phyloP scores from a whole-genome alignment of 352 stramenopile genomes.

The Plasmopara halstedii region DNA sequence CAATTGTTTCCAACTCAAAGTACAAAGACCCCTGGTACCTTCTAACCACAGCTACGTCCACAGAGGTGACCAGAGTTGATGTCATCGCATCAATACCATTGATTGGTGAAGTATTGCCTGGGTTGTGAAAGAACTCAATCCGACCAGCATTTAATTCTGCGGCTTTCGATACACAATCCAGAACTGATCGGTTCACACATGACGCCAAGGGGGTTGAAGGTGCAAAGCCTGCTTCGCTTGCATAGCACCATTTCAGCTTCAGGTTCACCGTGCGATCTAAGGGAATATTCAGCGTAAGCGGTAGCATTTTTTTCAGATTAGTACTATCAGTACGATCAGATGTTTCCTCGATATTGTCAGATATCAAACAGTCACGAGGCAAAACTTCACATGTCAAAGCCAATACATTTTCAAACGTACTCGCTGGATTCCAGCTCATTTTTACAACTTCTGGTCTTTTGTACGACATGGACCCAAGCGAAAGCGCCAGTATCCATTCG shows the following conservation, averaged over 20 bases:
- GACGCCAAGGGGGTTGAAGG: slow-evolving; percentile 55
- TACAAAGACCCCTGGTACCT: slow-evolving; percentile 52
- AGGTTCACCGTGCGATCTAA: slow-evolving; percentile 29
- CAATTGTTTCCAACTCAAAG: slow-evolving; percentile 57
- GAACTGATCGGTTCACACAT: slow-evolving; percentile 54
- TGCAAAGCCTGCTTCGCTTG: slow-evolving; percentile 50
- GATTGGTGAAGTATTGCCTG: slow-evolving; percentile 12
- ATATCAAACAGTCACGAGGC: slow-evolving; percentile 15
- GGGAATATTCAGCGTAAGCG: slow-evolving; percentile 33
- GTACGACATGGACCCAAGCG: slow-evolving; percentile 30
- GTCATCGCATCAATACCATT: slow-evolving; percentile 6
- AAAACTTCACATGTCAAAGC: slow-evolving; percentile 35
- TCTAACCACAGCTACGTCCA: slow-evolving; percentile 68
- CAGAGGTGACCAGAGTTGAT: slow-evolving; percentile 15
- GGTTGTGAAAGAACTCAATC: slow-evolving; percentile 45
- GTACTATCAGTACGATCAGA: slow-evolving; percentile 4
- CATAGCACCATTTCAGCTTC: slow-evolving; percentile 62
- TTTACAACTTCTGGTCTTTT: slow-evolving; percentile 32
- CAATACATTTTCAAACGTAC: slow-evolving; percentile 45
- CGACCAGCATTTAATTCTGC: slow-evolving; percentile 45
- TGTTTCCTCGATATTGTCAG: neutral
- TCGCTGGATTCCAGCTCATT: slow-evolving; percentile 44
- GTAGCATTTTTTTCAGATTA: slow-evolving; percentile 17
- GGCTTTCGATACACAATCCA: slow-evolving; percentile 51
- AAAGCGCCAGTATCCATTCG: slow-evolving; percentile 48